Percentiles rank a stretch among this genome's conserved stretches.
Evolutionary conservation across 1,284 basidiomycete genomes (phyloP).

Genomic region (Xerocomus minutiporus): DNA sequence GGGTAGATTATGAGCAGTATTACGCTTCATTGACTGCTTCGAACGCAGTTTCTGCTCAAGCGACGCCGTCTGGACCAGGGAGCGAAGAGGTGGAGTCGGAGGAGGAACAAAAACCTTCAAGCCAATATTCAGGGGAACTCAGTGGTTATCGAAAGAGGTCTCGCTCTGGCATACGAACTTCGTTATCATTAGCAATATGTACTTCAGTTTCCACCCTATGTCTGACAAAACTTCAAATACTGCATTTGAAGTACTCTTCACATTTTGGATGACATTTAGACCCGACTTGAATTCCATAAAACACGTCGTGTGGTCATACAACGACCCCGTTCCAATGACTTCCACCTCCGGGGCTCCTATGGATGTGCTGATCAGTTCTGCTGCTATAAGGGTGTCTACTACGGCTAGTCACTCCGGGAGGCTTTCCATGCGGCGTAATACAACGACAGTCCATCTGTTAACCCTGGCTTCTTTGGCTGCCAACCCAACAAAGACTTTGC

Average conservation of each 20-base stretch:
- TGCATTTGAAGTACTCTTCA: no score
- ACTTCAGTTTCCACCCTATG: no score
- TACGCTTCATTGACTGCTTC: conserved; percentile 71
- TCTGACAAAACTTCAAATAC: no score
- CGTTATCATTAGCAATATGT: no score
- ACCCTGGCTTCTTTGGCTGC: conserved; percentile 21
- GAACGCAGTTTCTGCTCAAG: conserved; percentile 49
- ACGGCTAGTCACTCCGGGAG: conserved; percentile 4
- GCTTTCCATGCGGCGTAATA: conserved; percentile 25
- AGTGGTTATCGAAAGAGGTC: conserved; percentile 70
- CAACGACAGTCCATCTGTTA: conserved; percentile 19
- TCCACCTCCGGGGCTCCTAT: background rate
- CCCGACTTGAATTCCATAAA: no score
- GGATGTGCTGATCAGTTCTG: background rate
- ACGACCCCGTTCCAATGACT: background rate
- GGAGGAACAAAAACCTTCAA: conserved; percentile 60
- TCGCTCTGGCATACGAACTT: conserved; percentile 37
- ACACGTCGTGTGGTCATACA: background rate
- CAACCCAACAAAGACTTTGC: conserved; percentile 25
- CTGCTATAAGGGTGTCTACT: background rate
- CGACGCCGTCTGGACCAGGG: conserved; percentile 51
- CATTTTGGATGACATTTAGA: no score
- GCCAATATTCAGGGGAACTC: conserved; percentile 55
- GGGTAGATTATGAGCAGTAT: conserved; percentile 70
- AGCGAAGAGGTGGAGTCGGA: conserved; percentile 57